Evolutionary conservation across 352 stramenopile genomes (phyloP).

Genomic region (Phytopythium cucurbitacearum): DNA sequence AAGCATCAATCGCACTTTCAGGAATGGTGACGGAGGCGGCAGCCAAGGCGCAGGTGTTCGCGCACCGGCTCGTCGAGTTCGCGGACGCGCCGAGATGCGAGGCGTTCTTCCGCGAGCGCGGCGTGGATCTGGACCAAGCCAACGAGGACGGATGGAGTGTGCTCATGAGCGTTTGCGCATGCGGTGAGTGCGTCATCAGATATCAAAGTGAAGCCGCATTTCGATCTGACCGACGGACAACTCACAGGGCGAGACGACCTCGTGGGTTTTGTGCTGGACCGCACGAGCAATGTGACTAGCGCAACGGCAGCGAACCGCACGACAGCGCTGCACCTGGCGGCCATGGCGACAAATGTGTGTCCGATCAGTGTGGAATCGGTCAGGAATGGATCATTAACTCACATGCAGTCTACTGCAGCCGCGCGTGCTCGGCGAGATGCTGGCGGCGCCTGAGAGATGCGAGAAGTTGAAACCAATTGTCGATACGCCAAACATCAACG

Average conservation of each 20-base stretch:
- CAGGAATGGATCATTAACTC: not conserved
- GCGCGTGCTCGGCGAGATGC: conserved; percentile 51
- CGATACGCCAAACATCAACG: conserved; percentile 62
- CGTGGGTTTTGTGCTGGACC: conserved; percentile 45
- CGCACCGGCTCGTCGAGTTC: conserved; percentile 75
- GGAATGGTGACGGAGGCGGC: not conserved
- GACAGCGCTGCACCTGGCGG: conserved; percentile 72
- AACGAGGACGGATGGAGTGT: conserved; percentile 71
- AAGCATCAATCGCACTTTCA: not conserved
- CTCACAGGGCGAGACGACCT: conserved; percentile 58
- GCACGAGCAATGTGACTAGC: conserved; percentile 50
- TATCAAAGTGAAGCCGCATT: not conserved
- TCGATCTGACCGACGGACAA: not conserved
- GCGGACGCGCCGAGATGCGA: conserved; percentile 44
- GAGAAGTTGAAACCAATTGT: conserved; percentile 44
- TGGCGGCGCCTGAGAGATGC: conserved; percentile 34
- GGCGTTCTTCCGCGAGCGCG: conserved; percentile 57
- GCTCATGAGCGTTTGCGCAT: conserved; percentile 77
- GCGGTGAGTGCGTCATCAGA: conserved; percentile 26
- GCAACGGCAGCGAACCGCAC: conserved; percentile 62
- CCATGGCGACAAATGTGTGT: conserved; percentile 68
- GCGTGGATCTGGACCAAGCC: conserved; percentile 51
- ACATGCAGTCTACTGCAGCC: conserved; percentile 19
- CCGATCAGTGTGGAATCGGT: not conserved
- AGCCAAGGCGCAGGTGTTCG: conserved; percentile 53